Evolutionary conservation across 805 yeast species (phyloP).

Genomic region (Wickerhamiella bombiphila): DNA sequence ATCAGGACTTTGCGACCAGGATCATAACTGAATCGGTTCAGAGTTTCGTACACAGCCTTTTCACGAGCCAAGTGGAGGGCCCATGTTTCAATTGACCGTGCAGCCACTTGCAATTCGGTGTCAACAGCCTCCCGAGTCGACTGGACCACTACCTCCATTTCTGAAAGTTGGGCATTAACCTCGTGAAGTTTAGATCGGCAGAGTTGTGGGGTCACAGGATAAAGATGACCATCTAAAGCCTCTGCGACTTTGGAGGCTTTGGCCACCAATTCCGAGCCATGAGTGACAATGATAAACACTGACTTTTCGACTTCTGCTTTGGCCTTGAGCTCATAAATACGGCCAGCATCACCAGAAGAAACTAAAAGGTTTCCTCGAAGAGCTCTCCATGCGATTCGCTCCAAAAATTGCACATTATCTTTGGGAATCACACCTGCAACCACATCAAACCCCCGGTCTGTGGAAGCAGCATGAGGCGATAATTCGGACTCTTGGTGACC

Average conservation of each 20-base stretch:
- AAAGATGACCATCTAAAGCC: constrained; percentile 73
- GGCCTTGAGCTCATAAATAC: constrained; percentile 47
- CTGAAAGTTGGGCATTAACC: constrained; percentile 36
- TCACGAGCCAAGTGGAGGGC: constrained; percentile 55
- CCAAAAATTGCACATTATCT: constrained; percentile 51
- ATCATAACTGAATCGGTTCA: constrained; percentile 70
- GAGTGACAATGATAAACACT: constrained; percentile 80
- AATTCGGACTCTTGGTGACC: constrained; percentile 16
- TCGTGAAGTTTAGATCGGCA: constrained; percentile 25
- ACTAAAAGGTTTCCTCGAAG: constrained; percentile 83
- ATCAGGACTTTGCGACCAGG: constrained; percentile 72
- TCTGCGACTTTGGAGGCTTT: constrained; percentile 75
- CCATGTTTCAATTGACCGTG: constrained; percentile 67
- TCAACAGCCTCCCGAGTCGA: constrained; percentile 55
- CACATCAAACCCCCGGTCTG: constrained; percentile 24
- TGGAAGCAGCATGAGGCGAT: constrained; percentile 19
- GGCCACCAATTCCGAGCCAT: constrained; percentile 60
- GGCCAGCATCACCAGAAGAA: constrained; percentile 56
- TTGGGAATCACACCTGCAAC: constrained; percentile 75
- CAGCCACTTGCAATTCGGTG: constrained; percentile 65
- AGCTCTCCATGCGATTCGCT: constrained; percentile 81
- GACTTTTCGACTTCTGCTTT: constrained; percentile 52
- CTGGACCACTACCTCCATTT: constrained; percentile 44
- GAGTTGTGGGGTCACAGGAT: constrained; percentile 35
- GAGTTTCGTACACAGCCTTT: constrained; percentile 61